phyloP scores from a whole-genome alignment of 169 alveolate genomes.

The Toxoplasma gondii region DNA sequence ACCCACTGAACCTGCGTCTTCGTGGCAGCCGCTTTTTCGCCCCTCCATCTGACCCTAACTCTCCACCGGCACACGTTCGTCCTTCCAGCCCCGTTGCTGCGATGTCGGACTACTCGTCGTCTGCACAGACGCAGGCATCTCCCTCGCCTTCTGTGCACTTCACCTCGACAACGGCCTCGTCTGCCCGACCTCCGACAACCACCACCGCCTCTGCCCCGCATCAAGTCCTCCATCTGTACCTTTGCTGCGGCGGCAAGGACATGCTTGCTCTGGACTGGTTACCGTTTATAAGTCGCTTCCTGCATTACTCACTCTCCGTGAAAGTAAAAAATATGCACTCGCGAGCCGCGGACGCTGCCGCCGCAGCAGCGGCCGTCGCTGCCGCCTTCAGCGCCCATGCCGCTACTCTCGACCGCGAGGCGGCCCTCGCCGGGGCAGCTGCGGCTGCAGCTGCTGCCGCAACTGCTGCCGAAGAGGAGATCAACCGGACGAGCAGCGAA shows the following conservation, averaged over 20 bases:
- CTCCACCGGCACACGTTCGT: neutral
- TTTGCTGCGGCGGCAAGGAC: slow-evolving; percentile 54
- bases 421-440: slow-evolving; percentile 38
- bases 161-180: neutral
- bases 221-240: neutral
- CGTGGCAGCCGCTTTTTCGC: slow-evolving; percentile 15
- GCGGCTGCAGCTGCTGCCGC: slow-evolving; percentile 44
- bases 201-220: neutral
- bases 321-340: neutral
- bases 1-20: slow-evolving; percentile 10
- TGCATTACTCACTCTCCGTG: slow-evolving; percentile 22
- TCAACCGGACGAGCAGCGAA: neutral
- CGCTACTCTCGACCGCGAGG: neutral
- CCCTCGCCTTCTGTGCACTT: neutral
- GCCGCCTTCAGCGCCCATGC: slow-evolving; percentile 12
- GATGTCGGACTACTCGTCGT: neutral
- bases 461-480: neutral
- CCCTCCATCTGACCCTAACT: neutral
- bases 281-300: slow-evolving; percentile 40
- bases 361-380: slow-evolving; percentile 38
- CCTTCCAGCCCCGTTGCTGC: neutral
- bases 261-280: slow-evolving; percentile 53
- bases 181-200: neutral
- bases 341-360: slow-evolving; percentile 14
- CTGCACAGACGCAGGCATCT: neutral